phyloP scores from a whole-genome alignment of 1,284 basidiomycete species.

The Cryptococcus sp. region DNA sequence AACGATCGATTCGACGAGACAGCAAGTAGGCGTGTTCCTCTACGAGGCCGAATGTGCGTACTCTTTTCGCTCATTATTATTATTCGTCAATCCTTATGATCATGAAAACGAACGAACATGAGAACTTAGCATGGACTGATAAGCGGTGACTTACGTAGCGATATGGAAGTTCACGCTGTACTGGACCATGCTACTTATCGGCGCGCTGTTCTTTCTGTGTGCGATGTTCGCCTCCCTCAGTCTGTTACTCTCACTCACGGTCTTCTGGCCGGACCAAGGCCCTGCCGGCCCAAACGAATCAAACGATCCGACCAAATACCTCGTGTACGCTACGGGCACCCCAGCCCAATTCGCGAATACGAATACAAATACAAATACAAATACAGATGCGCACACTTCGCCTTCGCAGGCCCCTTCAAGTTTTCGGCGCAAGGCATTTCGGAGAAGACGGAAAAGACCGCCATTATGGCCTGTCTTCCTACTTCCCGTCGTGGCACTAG shows the following conservation, averaged over 20 bases:
- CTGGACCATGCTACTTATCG: conserved; percentile 77
- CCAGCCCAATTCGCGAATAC: not conserved
- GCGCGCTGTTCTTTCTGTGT: conserved; percentile 68
- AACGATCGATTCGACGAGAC: conserved; percentile 44
- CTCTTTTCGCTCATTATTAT: not conserved
- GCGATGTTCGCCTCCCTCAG: conserved; percentile 70
- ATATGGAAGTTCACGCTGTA: conserved; percentile 80
- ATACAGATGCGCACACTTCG: not conserved
- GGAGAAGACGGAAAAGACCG: conserved; percentile 27
- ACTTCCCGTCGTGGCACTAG: conserved; percentile 33
- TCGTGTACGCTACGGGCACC: not conserved
- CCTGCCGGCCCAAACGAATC: not conserved
- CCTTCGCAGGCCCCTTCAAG: not conserved
- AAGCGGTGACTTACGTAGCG: conserved; percentile 56
- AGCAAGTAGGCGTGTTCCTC: conserved; percentile 46
- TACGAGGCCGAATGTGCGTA: conserved; percentile 53
- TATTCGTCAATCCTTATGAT: too few relatives aligned
- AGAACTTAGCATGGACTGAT: too few relatives aligned
- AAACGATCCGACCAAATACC: not conserved
- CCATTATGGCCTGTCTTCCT: conserved; percentile 44
- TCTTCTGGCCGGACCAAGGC: conserved; percentile 37
- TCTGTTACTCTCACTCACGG: conserved; percentile 66
- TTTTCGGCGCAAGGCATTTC: not conserved
- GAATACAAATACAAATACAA: not conserved
- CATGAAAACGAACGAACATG: too few relatives aligned